Base-by-base conservation (phyloP, 2,329 filamentous ascomycete species). In the Xylaria sp. region DNA sequence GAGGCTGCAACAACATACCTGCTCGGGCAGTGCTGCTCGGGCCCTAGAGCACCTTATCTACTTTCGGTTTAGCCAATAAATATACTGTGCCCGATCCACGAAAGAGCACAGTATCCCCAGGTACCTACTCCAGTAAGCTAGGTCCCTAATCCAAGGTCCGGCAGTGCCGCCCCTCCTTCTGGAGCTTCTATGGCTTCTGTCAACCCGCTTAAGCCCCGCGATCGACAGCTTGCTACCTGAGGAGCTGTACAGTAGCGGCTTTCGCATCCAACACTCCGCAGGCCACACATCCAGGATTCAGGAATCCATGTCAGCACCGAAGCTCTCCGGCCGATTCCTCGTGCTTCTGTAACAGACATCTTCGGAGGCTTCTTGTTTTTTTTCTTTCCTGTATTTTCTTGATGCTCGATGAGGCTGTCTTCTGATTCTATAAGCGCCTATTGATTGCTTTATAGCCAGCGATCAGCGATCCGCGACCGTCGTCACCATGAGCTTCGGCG, bases 401-500 rank as follows among this genome's bases (percentile, higher is more conserved):
- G 20, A 57, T 41, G 39, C 10, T 52, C 51, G 37, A 65, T 59
- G 48, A 25, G 46, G 28, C 13, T 44, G 28, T 60, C 37, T 51
- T 9, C 12, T 12, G 15, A 46, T 46, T 46, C 46, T 20, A 13
- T 32, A 63, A 51, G 57, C 37, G 28, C 50, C 32, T 37, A n/a
- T 46, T 70, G 39, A n/a, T 46, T 70, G 39, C 55, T 54, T 23
- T 48, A 51, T 55, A 51, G 52, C 51, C 48, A 64, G 52, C 59
- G 41, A 60, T 60, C 59, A 64, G 59, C 48, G 25, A 57, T 52
- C 63, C 41, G 52, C 59, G 41, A 60, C 62, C 59, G 55, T 60
- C 62, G 61, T 60, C 73, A 76, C 64, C 70, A 79, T 79, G 77
- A 75, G 77, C 71, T 63, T 87, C 79, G 85, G 89, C 75, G 84